Conservation (phyloP, 805 yeast genomes). For the Metschnikowia vanudenii region DNA sequence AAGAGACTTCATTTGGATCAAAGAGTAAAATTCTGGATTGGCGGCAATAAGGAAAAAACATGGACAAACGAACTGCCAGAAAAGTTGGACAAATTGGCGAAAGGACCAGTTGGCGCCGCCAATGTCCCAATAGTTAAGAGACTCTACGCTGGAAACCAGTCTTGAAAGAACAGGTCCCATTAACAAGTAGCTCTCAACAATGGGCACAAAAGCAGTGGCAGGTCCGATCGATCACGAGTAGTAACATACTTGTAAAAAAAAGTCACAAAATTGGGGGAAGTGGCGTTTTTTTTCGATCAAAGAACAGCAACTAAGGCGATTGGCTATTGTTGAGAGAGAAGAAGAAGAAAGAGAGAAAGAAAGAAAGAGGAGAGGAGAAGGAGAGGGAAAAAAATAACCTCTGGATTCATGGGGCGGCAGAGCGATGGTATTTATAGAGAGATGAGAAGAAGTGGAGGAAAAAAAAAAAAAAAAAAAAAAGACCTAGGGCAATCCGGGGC, state of each 20-base stretch:
- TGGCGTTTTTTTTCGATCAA: constrained; percentile 16
- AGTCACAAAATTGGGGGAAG: constrained; percentile 14
- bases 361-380: constrained; percentile 28
- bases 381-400: constrained; percentile 10
- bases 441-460: constrained; percentile 4
- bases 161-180: neutral
- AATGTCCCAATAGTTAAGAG: neutral
- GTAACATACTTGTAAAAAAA: constrained; percentile 16
- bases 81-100: too few relatives aligned
- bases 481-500: neutral
- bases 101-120: too few relatives aligned
- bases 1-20: neutral
- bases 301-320: constrained; percentile 22
- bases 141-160: neutral
- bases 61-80: too few relatives aligned
- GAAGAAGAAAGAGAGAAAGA: constrained; percentile 14
- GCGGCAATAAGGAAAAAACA: neutral
- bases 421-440: constrained; percentile 15
- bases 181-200: constrained; percentile 19
- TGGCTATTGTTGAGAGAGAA: constrained; percentile 36
- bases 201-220: constrained; percentile 10
- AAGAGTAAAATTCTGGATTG: too few relatives aligned
- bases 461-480: constrained; percentile 3
- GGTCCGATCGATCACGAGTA: constrained; percentile 4
- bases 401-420: constrained; percentile 8